Percentiles rank a stretch among this genome's conserved stretches.
Conservation (phyloP, 208 protist genomes). For the Leishmania aethiopica region DNA sequence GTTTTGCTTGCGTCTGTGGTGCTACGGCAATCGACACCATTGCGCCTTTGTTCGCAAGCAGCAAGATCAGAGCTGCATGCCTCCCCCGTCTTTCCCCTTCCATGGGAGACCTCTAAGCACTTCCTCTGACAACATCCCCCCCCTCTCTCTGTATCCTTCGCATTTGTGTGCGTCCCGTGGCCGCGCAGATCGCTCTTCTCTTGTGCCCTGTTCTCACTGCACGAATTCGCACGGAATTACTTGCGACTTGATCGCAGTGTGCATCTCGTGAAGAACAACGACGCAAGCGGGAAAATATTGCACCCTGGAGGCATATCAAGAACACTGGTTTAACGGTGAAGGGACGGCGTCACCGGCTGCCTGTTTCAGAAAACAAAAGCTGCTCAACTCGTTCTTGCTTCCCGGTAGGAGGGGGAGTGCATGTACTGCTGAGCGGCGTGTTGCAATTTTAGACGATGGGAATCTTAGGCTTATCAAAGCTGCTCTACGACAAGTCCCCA, state of each 20-base stretch:
- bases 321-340: background rate
- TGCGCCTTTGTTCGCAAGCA: background rate
- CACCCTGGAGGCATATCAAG: background rate
- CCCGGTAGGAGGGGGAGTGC: background rate
- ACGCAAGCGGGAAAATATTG: background rate
- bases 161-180: background rate
- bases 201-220: background rate
- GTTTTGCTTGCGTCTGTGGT: background rate
- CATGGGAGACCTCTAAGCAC: background rate
- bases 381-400: background rate
- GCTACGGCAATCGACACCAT: background rate
- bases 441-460: slow-evolving; percentile 83
- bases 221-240: background rate
- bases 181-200: background rate
- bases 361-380: background rate
- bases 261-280: background rate
- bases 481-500: slow-evolving; percentile 96
- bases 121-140: background rate
- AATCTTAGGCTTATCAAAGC: slow-evolving; percentile 96
- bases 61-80: background rate
- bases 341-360: background rate
- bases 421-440: background rate
- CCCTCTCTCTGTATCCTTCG: background rate
- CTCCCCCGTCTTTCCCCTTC: background rate
- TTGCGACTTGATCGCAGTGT: background rate